Percentiles rank a stretch among this genome's conserved stretches.
These are phyloP conservation scores for Rhizopus stolonifer DNA, from an alignment of 371 early-diverging fungal genomes.

Conservation along the genomic window DNA sequence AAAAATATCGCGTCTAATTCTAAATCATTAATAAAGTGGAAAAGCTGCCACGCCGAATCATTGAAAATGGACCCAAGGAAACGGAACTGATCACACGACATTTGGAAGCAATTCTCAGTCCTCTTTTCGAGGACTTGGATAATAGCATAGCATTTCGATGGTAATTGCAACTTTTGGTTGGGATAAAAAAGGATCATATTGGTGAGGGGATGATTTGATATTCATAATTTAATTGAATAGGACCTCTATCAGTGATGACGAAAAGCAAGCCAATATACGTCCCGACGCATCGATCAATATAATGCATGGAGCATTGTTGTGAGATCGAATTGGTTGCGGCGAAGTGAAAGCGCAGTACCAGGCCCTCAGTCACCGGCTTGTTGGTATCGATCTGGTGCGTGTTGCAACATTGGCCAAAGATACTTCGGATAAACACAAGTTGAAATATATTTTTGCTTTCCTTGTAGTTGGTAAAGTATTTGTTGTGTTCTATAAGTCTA, in stretches of 20 bases:
- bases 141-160: conserved; percentile 18
- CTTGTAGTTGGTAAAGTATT: conserved; percentile 19
- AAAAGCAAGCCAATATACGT: conserved; percentile 19
- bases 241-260: conserved; percentile 24
- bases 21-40: conserved; percentile 24
- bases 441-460: conserved; percentile 19
- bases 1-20: conserved; percentile 9
- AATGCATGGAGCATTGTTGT: conserved; percentile 15
- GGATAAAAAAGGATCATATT: conserved; percentile 12
- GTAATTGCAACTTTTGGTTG: conserved; percentile 17
- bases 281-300: conserved; percentile 19
- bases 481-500: conserved; percentile 11
- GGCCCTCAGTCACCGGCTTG: conserved; percentile 18
- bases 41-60: conserved; percentile 14
- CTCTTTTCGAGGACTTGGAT: conserved; percentile 26
- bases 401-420: conserved; percentile 22
- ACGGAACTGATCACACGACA: conserved; percentile 23
- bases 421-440: conserved; percentile 24
- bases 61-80: conserved; percentile 21
- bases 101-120: conserved; percentile 23
- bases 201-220: conserved; percentile 12
- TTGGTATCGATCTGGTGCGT: conserved; percentile 23
- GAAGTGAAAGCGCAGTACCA: conserved; percentile 22
- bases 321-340: conserved; percentile 20
- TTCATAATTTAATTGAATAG: conserved; percentile 20